A percentile compares a stretch with the other conserved stretches of the same genome.
Evolutionary conservation across 1,139 yeast species (phyloP).

Genomic region (Nakaseomyces nivariensis): DNA sequence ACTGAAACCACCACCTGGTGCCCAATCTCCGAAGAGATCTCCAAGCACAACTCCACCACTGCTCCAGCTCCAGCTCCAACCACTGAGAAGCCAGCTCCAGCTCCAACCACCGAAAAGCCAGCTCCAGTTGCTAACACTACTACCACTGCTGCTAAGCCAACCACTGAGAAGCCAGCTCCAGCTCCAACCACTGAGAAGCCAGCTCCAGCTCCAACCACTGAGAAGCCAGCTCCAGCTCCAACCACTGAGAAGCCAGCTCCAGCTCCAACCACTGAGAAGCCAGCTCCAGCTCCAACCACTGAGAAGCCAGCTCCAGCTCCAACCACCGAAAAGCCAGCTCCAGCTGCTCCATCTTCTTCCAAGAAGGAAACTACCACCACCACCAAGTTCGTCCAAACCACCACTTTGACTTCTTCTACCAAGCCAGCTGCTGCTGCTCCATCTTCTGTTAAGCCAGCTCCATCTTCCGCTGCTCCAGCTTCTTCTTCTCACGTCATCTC

Average conservation of each 20-base stretch:
- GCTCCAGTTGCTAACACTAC: constrained; percentile 1
- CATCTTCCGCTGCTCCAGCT: constrained; percentile 9
- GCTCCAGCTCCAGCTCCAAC: constrained; percentile 5
- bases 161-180: not conserved
- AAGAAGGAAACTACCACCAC: constrained; percentile 1
- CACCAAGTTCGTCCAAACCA: constrained; percentile 4
- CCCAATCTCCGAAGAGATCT: constrained; percentile 21
- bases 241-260: constrained; percentile 4
- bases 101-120: constrained; percentile 3
- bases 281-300: not conserved
- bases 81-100: constrained; percentile 4
- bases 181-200: constrained; percentile 7
- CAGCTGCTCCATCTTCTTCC: constrained; percentile 5
- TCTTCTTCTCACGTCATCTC: constrained; percentile 13
- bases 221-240: constrained; percentile 5
- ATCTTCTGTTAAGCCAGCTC: constrained; percentile 7
- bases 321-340: constrained; percentile 7
- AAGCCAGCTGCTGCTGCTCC: constrained; percentile 5
- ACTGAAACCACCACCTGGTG: constrained; percentile 31
- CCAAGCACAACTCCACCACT: constrained; percentile 7
- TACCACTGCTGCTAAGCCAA: not conserved
- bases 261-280: constrained; percentile 3
- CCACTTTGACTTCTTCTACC: constrained; percentile 4
- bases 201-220: constrained; percentile 6
- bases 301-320: constrained; percentile 7